Base-by-base conservation (phyloP, 495 filamentous ascomycete species). In the Podospora anserina region DNA sequence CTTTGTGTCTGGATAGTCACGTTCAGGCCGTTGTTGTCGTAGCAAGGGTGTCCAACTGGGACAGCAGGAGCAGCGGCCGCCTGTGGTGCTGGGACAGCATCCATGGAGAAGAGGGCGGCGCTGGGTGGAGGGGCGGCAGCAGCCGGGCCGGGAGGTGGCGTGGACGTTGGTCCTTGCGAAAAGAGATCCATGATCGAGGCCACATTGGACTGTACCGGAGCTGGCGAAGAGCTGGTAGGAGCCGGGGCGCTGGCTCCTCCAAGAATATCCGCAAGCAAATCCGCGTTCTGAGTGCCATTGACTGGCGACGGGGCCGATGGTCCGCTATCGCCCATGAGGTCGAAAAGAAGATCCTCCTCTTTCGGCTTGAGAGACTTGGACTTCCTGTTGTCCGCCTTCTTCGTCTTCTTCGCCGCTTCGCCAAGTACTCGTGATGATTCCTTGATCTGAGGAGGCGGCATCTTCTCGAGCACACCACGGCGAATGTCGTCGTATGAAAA, bases 361-460 rank as follows among this genome's bases (percentile, higher is more conserved):
- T 91, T 91, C 26, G 89, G 88, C 76, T 96, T 94, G 63, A 86
- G 82, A 4, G 88, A 89, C 77, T 91, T 96, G 30, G 88, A 85
- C 79, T 91, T 96, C 72, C 86, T 84, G 71, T 89, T 91, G 34
- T 88, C 82, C 54, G 87, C 88, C 76, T 92, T 92, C 73, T 88
- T 88, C 60, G 88, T 85, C 80, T 94, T 96, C 84, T 91, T 94
- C 62, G 88, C 80, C 6, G 92, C 89, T 71, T 94, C 91, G n/a
- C 94, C 92, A 16, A 97, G 82, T 6, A 97, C 92, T 54, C 94
- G 83, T 65, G 93, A 93, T 75, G 94, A 90, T 77, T 99, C 95
- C 64, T 93, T 92, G 72, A 98, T 97, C 76, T 98, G 94, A 7
- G 95, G 95, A 3, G 94, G 87, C 15, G 95, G 95, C 95, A 99